Evolutionary conservation across 2,329 filamentous ascomycete species (phyloP), one percentile per base, ranked within the genome.

Genomic region (Pseudogymnoascus sp.): DNA sequence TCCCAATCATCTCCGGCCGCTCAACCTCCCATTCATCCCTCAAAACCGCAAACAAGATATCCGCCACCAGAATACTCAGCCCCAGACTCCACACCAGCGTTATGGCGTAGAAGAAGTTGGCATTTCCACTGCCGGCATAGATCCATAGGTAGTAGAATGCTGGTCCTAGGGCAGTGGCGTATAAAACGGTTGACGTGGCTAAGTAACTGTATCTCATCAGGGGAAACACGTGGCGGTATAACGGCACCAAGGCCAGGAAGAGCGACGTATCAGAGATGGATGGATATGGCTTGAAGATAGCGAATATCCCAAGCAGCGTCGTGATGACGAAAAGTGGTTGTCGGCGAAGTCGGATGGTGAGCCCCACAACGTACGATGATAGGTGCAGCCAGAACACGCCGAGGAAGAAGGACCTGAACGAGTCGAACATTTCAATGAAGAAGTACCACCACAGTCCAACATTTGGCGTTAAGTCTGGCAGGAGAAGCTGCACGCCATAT

Each of bases 381-480:
- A 97, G 85, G 74, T 99, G 95, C 65, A 99, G 83, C 92, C 96
- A 97, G 78, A 99, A 99, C 60, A 99, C 93, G 63, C 90, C 95
- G 2, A 99, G 84, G 81, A 97, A 99, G 81, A 99, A 99, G 69
- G 89, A 88, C 40, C 95, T 85, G 82, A 99, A 99, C 0, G 93
- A 93, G 77, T 99, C 95, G 74, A 99, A 99, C 87, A 99, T 99
- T 74, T 99, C 93, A 69, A 96, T 96, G 74, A 99, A 97, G 78
- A 99, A 99, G 77, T 99, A 99, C 95, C 95, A 99, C 95, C 95
- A 99, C 1, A 99, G 81, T 1, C 95, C 95, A 31, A 96, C 89
- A 68, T 97, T 99, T 11, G 95, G 95, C 0, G 93, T 96, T 42
- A 99, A 82, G 73, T 99, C 95, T 8, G 92, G 91, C 2, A 99